Percentiles rank a stretch among this genome's conserved stretches.
Conservation (phyloP, 768 basidiomycete genomes). For the Suillus cothurnatus region DNA sequence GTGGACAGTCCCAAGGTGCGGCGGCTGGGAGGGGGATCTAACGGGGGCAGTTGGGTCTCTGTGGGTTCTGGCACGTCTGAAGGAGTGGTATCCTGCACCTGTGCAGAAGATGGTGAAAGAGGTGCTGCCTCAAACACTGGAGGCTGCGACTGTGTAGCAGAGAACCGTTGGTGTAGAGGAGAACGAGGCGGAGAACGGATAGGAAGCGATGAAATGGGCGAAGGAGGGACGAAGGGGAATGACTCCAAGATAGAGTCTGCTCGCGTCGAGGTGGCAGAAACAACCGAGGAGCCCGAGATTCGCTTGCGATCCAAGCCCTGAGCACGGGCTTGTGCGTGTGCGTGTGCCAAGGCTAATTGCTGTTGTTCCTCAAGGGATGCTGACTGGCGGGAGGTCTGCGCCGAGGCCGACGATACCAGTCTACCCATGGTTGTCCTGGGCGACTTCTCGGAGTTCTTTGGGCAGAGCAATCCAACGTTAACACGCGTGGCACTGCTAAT, state of each 20-base stretch:
- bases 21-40: conserved; percentile 56
- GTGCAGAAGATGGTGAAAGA: not conserved
- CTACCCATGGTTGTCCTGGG: conserved; percentile 65
- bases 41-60: conserved; percentile 36
- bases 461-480: conserved; percentile 53
- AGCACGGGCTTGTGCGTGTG: conserved; percentile 60
- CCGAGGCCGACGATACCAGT: conserved; percentile 51
- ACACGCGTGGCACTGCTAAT: conserved; percentile 69
- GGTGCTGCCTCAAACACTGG: conserved; percentile 4
- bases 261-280: conserved; percentile 68
- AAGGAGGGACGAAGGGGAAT: conserved; percentile 89
- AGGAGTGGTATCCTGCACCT: not conserved
- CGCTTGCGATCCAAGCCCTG: conserved; percentile 53
- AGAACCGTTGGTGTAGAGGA: conserved; percentile 63
- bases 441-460: conserved; percentile 42
- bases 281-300: conserved; percentile 65
- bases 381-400: conserved; percentile 23
- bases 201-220: conserved; percentile 83
- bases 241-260: conserved; percentile 86
- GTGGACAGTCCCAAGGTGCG: conserved; percentile 71
- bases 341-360: conserved; percentile 58
- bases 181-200: conserved; percentile 75
- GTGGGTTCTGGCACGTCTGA: conserved; percentile 28
- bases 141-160: conserved; percentile 26
- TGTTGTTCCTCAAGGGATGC: conserved; percentile 65